Percentiles rank a stretch among this genome's conserved stretches.
Evolutionary conservation across 2,329 filamentous ascomycete genomes (phyloP).

Genomic region (Pseudopyrenochaeta lycopersici): DNA sequence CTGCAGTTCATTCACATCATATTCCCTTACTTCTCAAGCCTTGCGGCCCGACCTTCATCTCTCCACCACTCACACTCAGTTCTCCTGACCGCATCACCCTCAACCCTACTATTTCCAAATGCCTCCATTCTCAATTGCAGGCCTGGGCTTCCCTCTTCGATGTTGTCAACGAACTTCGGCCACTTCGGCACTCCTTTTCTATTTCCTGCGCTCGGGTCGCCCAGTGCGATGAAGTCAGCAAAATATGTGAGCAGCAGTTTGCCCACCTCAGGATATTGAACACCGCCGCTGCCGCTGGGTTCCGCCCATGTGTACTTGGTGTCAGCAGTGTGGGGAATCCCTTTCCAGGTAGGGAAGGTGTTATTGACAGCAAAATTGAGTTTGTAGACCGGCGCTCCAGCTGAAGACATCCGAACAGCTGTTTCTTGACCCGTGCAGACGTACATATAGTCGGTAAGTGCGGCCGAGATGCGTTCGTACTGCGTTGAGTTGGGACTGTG

Average conservation of each 20-base stretch:
- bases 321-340: conserved; percentile 34
- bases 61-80: conserved; percentile 42
- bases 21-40: conserved; percentile 32
- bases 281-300: conserved; percentile 56
- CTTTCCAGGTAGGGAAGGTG: conserved; percentile 27
- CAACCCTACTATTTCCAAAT: conserved; percentile 34
- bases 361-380: conserved; percentile 31
- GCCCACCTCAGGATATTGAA: conserved; percentile 51
- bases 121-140: conserved; percentile 33
- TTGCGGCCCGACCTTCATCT: conserved; percentile 19
- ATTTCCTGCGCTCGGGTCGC: conserved; percentile 48
- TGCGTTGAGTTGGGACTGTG: conserved; percentile 56
- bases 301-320: conserved; percentile 58
- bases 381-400: conserved; percentile 41
- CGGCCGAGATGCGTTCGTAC: conserved; percentile 55
- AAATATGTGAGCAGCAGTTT: conserved; percentile 52
- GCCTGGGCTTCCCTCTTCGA: conserved; percentile 16
- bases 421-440: conserved; percentile 58
- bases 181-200: conserved; percentile 41
- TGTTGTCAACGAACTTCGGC: conserved; percentile 48
- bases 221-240: conserved; percentile 51
- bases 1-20: too few relatives aligned
- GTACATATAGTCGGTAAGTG: conserved; percentile 56
- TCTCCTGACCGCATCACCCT: conserved; percentile 35
- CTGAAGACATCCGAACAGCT: conserved; percentile 48